Percentiles rank a stretch among this genome's conserved stretches.
Conservation (phyloP, 805 yeast genomes). For the Cyberlindnera xylosilytica region DNA sequence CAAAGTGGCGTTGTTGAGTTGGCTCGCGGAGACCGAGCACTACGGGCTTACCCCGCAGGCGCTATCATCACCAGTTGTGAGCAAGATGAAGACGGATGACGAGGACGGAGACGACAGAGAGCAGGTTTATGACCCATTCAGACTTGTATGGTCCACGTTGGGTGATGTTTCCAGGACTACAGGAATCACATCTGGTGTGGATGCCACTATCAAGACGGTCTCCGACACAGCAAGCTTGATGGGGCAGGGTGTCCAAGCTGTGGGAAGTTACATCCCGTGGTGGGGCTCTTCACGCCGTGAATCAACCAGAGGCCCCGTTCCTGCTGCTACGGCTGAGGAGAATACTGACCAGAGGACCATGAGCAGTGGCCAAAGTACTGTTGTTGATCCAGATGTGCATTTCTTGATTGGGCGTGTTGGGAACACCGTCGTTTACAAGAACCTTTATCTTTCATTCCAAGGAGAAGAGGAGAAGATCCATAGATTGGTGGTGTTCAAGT, state of each 20-base stretch:
- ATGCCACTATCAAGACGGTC: slow-evolving; percentile 16
- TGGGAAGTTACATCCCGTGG: slow-evolving; percentile 13
- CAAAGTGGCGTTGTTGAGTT: slow-evolving; percentile 16
- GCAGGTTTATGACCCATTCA: slow-evolving; percentile 27
- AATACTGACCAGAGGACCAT: background rate
- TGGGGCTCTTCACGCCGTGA: background rate
- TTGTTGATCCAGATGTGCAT: background rate
- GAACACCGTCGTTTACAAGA: slow-evolving; percentile 20
- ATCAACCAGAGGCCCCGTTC: background rate
- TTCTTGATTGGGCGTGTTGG: slow-evolving; percentile 21
- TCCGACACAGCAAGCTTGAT: slow-evolving; percentile 6
- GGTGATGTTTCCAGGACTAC: slow-evolving; percentile 25
- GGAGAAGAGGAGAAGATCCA: slow-evolving; percentile 14
- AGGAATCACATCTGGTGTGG: slow-evolving; percentile 24
- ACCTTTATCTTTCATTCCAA: slow-evolving; percentile 19
- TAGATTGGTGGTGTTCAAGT: slow-evolving; percentile 20
- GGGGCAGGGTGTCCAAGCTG: slow-evolving; percentile 3
- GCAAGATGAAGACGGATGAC: slow-evolving; percentile 26
- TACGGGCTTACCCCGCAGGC: slow-evolving; percentile 15
- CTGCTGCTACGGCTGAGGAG: too few relatives aligned
- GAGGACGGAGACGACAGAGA: slow-evolving; percentile 15
- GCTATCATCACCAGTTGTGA: slow-evolving; percentile 19
- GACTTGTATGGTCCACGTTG: slow-evolving; percentile 21
- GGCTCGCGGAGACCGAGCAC: slow-evolving; percentile 19
- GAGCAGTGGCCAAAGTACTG: background rate